These are phyloP conservation scores for Rusavskia elegans DNA, from an alignment of 495 filamentous ascomycete species.

Conservation along the genomic window DNA sequence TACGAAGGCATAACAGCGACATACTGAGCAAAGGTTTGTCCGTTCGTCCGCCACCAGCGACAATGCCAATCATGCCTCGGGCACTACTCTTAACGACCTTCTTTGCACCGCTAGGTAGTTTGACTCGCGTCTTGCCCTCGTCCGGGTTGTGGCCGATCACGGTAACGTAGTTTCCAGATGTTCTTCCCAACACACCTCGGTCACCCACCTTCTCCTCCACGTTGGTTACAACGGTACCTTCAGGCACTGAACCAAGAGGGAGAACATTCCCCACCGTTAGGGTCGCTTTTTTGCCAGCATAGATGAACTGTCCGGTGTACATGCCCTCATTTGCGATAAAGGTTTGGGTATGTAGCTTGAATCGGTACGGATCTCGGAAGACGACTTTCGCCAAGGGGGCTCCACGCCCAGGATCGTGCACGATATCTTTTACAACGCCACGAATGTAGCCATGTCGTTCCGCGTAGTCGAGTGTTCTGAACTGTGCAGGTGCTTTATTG, in stretches of 20 bases:
- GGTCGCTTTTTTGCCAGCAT: slow-evolving; percentile 94
- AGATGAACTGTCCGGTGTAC: slow-evolving; percentile 99
- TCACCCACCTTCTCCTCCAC: slow-evolving; percentile 98
- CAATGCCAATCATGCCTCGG: slow-evolving; percentile 98
- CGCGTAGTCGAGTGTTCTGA: slow-evolving; percentile 86
- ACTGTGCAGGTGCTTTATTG: slow-evolving; percentile 82
- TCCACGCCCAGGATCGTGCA: slow-evolving; percentile 97
- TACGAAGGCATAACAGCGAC: slow-evolving; percentile 12
- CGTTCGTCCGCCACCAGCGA: slow-evolving; percentile 96
- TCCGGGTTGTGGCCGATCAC: slow-evolving; percentile 98
- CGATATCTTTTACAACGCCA: slow-evolving; percentile 94
- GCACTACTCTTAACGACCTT: slow-evolving; percentile 87
- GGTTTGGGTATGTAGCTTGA: slow-evolving; percentile 80
- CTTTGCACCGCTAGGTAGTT: slow-evolving; percentile 97
- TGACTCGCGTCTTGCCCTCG: slow-evolving; percentile 97
- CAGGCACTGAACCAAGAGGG: slow-evolving; percentile 79
- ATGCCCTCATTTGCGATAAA: slow-evolving; percentile 99
- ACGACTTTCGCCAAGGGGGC: slow-evolving; percentile 90
- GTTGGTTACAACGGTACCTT: slow-evolving; percentile 97
- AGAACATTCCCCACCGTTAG: slow-evolving; percentile 96
- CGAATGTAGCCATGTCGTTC: slow-evolving; percentile 95
- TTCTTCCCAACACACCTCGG: slow-evolving; percentile 86
- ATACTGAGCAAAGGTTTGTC: slow-evolving; percentile 94
- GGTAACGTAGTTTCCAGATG: slow-evolving; percentile 98
- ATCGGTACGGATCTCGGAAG: slow-evolving; percentile 89